Evolutionary conservation across 148 eudicot genomes (phyloP), one percentile per base, ranked within the genome.

Genomic region (Chenopodium formosanum): DNA sequence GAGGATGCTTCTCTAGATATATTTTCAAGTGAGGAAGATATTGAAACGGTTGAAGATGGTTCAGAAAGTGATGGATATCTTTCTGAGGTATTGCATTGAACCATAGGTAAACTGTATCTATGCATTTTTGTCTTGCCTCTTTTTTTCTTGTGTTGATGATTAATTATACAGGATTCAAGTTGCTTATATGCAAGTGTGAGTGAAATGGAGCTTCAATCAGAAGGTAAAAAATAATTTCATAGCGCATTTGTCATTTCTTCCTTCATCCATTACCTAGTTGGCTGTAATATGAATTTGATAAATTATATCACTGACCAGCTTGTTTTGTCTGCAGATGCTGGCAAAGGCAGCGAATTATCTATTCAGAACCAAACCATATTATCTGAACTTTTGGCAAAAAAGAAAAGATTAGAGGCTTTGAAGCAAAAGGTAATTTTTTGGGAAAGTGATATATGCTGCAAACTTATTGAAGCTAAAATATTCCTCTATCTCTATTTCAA

Each of bases 51-150:
- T 64, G 91, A 82, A 76, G 89, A 86, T 86, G 88, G 79, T 79
- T 91, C 96, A 67, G 97, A 92, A 56, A 92, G 92, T 80, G 99
- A 94, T 82, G 99, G 94, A 83, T 89, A 78, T 87, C 97, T 97
- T 78, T 87, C 93, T 46, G 99, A 97, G 99, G 99, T 97, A 75
- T 71, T 52, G 76, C 68, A 50, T 71, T 80, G 9, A 8, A 77
- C 47, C 37, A 64, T 72, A 74, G 17, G 64, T 29, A 69, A 68
- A 78, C 70, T 25, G n/a, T 67, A 73, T 76, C 19, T 47, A 44
- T 52, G 32, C 76, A 13, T 74, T 50, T 87, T 4, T 10, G 37
- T 68, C 74, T 25, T 48, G 23, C 79, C 68, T 73, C 72, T 75
- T 47, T 73, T 56, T 37, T 85, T 34, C 0, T 34, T 34, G 74